Base-by-base conservation (phyloP, 352 stramenopile genomes). In the Detonula confervacea region DNA sequence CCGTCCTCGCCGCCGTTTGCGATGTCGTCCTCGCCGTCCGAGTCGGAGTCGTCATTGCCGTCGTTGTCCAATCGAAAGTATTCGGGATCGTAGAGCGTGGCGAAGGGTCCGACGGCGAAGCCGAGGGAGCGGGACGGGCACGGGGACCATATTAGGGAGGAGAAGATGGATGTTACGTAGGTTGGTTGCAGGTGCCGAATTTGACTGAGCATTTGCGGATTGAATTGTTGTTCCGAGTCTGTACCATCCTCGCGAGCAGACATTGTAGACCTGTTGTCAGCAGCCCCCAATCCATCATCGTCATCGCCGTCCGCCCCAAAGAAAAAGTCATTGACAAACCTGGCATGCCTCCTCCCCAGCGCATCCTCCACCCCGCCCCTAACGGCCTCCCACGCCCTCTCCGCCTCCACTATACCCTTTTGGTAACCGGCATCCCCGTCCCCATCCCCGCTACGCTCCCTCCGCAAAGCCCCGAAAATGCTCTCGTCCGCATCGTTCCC, bases 21-120 rank as follows among this genome's bases (percentile, higher is more conserved):
- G n/a, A n/a, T n/a, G 18, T 51, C 55, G 25, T 62, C 44, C 9
- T 84, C 66, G 24, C 79, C 66, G 6, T 79, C 54, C 30, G 76
- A 66, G 54, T 80, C 68, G 8, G 76, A 64, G 5, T 73, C 55
- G 3, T 81, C 71, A 27, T 83, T 68, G 9, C 71, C 60, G 30
- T 79, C 65, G 24, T 56, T 52, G 11, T 78, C 68, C 22, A 72
- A 55, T 25, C 51, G 55, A 79, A 90, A 91, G 66, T 91, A 94
- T 73, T 94, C 89, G 11, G 89, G 85, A 84, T 94, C 89, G 42
- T 88, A 86, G 9, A 94, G 25, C 12, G 78, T 71, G 11, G 73
- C 64, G 72, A 94, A 94, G 0, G 89, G 89, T 60, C 89, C 89
- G 30, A 92, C 72, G 11, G 85, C 86, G 85, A 92, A 94, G 2